phyloP scores from a whole-genome alignment of 176 grass and related monocot genomes.

The Metroxylon sagu region DNA sequence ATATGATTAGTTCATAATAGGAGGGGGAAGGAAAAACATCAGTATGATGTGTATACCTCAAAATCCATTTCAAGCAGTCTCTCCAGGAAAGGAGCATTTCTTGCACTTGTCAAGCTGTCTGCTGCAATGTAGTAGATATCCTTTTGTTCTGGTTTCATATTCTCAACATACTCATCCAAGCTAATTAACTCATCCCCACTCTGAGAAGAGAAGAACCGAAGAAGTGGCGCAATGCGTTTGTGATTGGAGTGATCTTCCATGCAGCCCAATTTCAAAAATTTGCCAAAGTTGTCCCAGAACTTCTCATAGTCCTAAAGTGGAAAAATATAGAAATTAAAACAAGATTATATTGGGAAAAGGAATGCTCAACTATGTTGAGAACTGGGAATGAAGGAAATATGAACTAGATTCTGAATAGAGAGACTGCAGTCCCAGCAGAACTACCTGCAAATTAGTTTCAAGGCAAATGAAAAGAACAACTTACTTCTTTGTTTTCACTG shows the following conservation, averaged over 20 bases:
- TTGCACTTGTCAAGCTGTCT: conserved; percentile 80
- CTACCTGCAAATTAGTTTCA: too few species aligned
- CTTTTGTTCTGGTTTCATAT: conserved; percentile 93
- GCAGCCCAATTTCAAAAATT: conserved; percentile 75
- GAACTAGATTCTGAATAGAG: too few species aligned
- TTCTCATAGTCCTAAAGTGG: conserved; percentile 40
- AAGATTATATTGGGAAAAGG: too few species aligned
- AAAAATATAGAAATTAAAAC: too few species aligned
- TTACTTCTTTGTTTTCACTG: conserved; percentile 94
- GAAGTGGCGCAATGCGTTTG: conserved; percentile 87
- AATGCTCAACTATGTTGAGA: too few species aligned
- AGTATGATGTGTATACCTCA: conserved; percentile 46
- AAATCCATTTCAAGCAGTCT: conserved; percentile 68
- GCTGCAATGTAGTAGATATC: conserved; percentile 85
- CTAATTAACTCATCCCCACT: conserved; percentile 77
- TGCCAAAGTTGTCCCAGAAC: conserved; percentile 98
- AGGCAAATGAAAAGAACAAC: background rate
- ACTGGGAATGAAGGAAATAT: too few species aligned
- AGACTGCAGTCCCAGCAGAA: too few species aligned
- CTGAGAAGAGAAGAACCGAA: conserved; percentile 95
- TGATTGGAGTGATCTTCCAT: conserved; percentile 92
- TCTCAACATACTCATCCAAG: conserved; percentile 97
- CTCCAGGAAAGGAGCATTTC: conserved; percentile 91
- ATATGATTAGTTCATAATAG: too few species aligned
- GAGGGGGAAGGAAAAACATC: background rate